Evolutionary conservation across 2,329 filamentous ascomycete genomes (phyloP).

Genomic region (Lecanosticta acicola): DNA sequence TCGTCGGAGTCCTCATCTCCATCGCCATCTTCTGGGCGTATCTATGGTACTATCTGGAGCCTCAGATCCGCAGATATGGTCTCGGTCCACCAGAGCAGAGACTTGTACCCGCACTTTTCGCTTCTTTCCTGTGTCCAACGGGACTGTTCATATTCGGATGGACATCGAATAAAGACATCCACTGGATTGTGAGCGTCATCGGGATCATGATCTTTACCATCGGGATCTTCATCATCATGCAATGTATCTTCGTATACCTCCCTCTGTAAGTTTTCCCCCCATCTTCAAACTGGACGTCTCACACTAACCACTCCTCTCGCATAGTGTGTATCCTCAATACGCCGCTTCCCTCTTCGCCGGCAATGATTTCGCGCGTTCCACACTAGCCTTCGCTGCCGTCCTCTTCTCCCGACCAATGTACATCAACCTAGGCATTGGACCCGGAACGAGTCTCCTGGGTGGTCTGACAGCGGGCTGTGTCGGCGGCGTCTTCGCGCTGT

Average conservation of each 20-base stretch:
- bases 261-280: conserved; percentile 22
- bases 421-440: conserved; percentile 53
- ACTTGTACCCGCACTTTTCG: conserved; percentile 26
- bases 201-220: conserved; percentile 39
- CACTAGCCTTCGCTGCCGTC: conserved; percentile 55
- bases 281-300: not conserved
- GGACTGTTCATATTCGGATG: conserved; percentile 33
- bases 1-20: conserved; percentile 26
- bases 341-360: conserved; percentile 56
- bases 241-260: conserved; percentile 41
- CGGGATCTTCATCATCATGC: conserved; percentile 38
- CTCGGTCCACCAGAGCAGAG: conserved; percentile 25
- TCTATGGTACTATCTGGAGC: conserved; percentile 25
- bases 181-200: conserved; percentile 38
- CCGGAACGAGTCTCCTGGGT: conserved; percentile 53
- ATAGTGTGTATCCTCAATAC: conserved; percentile 34
- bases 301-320: not conserved
- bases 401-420: conserved; percentile 58
- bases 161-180: conserved; percentile 25
- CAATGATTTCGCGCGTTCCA: conserved; percentile 55
- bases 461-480: conserved; percentile 37
- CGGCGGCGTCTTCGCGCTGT: conserved; percentile 50
- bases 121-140: conserved; percentile 24
- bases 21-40: conserved; percentile 25
- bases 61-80: conserved; percentile 20